Evolutionary conservation across 129 eudicot genomes (phyloP), one percentile per base, ranked within the genome.

Genomic region (Heracleum sosnowskyi): DNA sequence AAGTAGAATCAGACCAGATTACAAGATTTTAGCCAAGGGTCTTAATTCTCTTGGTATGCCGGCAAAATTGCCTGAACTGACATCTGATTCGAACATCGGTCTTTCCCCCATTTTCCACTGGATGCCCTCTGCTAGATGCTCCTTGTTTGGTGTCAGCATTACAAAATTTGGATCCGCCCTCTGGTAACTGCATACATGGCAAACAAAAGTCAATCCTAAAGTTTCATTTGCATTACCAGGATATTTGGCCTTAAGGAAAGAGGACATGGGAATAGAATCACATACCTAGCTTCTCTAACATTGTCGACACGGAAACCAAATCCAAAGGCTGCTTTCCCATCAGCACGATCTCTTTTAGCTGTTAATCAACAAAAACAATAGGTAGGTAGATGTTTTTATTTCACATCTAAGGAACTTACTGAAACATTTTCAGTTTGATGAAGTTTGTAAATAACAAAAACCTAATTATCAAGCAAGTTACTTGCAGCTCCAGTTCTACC

Each of bases 141-240:
- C 98, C 87, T 89, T 93, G 88, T 74, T 93, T 34, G 98, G 97
- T 40, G 96, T 91, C 88, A 93, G 89, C 98, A 93, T 93, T 51
- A 89, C 97, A 41, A 83, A 93, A 79, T 91, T 93, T 18, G 98
- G 97, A 82, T 93, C 97, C 51, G 97, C 98, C 84, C 98, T 87
- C 79, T 93, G 87, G 37, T 93, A 93, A 81, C 98, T 93, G 93
- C 86, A 81, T 71, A 57, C 78, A 81, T 73, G 42, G 62, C 22
- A 66, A 66, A 34, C 17, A 69, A 28, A 7, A 18, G 44, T 36
- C 57, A 16, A 64, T 28, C 39, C 40, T 26, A 31, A 3, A 17
- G 34, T 28, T 29, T 66, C 8, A 66, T 29, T 66, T 66, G 40
- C 39, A 12, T 31, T 33, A 66, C 22, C 72, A 15, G 39, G 22